phyloP scores from a whole-genome alignment of 164 flowering plant genomes.

The Vitis riparia region DNA sequence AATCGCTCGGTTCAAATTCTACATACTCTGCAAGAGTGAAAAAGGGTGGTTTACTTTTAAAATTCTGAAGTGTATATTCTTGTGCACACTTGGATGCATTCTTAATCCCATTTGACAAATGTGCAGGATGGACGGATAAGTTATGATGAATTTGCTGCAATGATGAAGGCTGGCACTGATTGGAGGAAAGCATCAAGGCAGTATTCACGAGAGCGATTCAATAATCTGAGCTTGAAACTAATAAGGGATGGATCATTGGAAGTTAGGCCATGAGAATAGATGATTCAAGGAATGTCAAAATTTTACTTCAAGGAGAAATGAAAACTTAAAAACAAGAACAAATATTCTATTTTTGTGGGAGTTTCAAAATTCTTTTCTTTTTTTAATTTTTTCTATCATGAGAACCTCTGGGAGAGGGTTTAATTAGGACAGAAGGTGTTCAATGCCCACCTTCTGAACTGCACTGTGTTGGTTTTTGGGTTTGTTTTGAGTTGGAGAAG shows the following conservation, averaged over 20 bases:
- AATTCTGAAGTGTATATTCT: background rate
- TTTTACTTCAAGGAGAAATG: no score
- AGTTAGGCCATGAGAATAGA: slow-evolving; percentile 32
- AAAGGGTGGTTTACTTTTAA: no score
- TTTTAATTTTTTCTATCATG: background rate
- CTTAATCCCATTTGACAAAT: slow-evolving; percentile 1
- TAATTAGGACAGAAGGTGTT: no score
- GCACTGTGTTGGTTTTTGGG: no score
- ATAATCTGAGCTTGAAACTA: slow-evolving; percentile 63
- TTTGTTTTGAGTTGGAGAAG: no score
- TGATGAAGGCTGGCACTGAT: slow-evolving; percentile 95
- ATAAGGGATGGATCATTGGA: slow-evolving; percentile 68
- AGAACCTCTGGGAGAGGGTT: background rate
- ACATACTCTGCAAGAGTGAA: no score
- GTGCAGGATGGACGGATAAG: slow-evolving; percentile 82
- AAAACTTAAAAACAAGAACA: background rate
- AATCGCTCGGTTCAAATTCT: no score
- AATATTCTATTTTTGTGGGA: background rate
- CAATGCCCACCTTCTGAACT: no score
- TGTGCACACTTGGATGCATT: background rate
- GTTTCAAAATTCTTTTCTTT: background rate
- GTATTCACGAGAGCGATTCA: slow-evolving; percentile 79
- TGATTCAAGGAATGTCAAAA: slow-evolving; percentile 5
- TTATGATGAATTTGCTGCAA: slow-evolving; percentile 73
- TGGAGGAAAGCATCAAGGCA: slow-evolving; percentile 93